phyloP scores from a whole-genome alignment of 139 green algal genomes.

The Axilococcus clingmanii region DNA sequence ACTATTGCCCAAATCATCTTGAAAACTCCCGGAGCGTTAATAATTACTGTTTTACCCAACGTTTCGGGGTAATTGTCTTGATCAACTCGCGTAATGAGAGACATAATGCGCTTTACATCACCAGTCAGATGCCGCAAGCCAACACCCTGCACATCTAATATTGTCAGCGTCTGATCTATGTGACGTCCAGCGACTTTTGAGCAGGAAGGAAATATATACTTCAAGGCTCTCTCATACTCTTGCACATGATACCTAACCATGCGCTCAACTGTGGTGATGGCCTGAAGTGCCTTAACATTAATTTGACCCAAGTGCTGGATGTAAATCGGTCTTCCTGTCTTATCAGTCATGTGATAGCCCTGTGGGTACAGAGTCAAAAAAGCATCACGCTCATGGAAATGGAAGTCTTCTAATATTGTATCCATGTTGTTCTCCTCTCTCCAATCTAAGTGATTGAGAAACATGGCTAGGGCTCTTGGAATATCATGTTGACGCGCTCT shows the following conservation, averaged over 20 bases:
- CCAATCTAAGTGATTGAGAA: slow-evolving; percentile 14
- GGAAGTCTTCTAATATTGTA: slow-evolving; percentile 68
- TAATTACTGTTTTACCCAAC: slow-evolving; percentile 65
- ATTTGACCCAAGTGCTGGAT: slow-evolving; percentile 80
- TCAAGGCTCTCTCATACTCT: slow-evolving; percentile 78
- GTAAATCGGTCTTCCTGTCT: slow-evolving; percentile 56
- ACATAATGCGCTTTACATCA: slow-evolving; percentile 36
- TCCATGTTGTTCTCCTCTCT: slow-evolving; percentile 52
- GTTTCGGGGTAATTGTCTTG: slow-evolving; percentile 82
- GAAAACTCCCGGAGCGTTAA: slow-evolving; percentile 62
- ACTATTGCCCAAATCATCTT: slow-evolving; percentile 55
- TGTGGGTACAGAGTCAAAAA: slow-evolving; percentile 87
- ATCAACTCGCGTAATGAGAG: slow-evolving; percentile 32
- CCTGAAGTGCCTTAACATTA: slow-evolving; percentile 53
- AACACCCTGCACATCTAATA: slow-evolving; percentile 80
- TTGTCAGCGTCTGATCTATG: slow-evolving; percentile 76
- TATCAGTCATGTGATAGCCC: slow-evolving; percentile 66
- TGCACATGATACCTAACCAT: slow-evolving; percentile 82
- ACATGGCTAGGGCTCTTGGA: slow-evolving; percentile 39
- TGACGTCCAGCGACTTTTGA: slow-evolving; percentile 37
- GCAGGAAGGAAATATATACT: slow-evolving; percentile 73
- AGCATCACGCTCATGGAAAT: slow-evolving; percentile 74
- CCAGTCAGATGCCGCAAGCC: slow-evolving; percentile 48
- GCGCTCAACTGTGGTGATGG: slow-evolving; percentile 71
- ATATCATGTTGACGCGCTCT: slow-evolving; percentile 47